Percentiles rank a stretch among this genome's conserved stretches.
phyloP scores from a whole-genome alignment of 176 grass and related monocot species.

The Eragrostis nindensis region DNA sequence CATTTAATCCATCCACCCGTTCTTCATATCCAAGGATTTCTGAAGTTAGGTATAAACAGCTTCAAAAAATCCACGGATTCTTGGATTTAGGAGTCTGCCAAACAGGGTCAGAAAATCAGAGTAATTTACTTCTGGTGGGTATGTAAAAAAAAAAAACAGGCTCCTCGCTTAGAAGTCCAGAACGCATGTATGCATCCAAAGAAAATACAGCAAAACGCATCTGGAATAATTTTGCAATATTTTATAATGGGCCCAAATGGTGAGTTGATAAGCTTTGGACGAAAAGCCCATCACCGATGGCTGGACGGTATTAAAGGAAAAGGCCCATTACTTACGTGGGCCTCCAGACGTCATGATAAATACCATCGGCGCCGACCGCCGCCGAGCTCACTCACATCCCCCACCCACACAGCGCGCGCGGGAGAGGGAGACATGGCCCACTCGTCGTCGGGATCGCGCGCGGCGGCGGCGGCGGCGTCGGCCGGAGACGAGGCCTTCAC shows the following conservation, averaged over 20 bases:
- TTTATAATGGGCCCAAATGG: background rate
- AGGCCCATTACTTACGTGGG: background rate
- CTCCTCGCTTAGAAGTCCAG: no score
- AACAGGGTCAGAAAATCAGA: no score
- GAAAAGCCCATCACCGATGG: background rate
- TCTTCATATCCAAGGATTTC: no score
- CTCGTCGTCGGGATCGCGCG: conserved; percentile 47
- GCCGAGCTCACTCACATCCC: no score
- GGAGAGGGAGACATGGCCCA: conserved; percentile 25
- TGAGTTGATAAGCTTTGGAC: background rate
- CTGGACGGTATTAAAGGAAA: background rate
- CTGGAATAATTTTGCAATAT: background rate
- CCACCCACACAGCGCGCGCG: background rate
- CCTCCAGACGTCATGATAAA: background rate
- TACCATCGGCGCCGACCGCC: background rate
- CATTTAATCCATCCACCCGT: no score
- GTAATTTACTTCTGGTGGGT: no score
- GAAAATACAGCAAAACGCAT: no score
- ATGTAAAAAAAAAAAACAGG: no score
- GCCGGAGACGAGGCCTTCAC: conserved; percentile 22
- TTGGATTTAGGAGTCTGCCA: no score
- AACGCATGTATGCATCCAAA: no score
- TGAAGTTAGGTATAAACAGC: no score
- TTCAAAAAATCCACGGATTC: no score
- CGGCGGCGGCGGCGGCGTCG: conserved; percentile 44